Base-by-base conservation (phyloP, 176 grass and related monocot genomes). In the Oryza officinalis region DNA sequence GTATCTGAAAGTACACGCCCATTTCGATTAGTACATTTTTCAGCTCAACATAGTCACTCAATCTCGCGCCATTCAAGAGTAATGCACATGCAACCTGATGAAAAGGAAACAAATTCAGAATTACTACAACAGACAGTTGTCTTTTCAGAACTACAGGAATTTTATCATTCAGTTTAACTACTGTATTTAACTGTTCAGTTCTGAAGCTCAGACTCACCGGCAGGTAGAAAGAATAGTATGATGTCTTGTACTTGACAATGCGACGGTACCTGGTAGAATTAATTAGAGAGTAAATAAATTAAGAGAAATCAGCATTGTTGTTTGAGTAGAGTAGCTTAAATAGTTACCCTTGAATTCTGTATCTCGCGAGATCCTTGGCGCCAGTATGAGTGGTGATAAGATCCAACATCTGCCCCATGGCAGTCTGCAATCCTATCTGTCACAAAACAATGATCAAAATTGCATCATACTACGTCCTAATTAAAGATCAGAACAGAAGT, bases 221-320 rank as follows among this genome's bases (percentile, higher is more conserved):
- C 30, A 91, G 76, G 40, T 94, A 94, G 70, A 94, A 91, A 13
- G 89, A 91, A 27, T 94, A 94, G 69, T 91, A 94, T 32, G 92
- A 80, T 40, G 92, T 91, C 75, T 94, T 94, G 78, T 94, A 91
- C 31, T 88, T 91, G 10, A 94, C 92, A 78, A 94, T 91, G 18
- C 89, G 89, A 64, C 75, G 86, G 33, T 91, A 94, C 73, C 92
- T 94, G 70, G 23, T 28, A 76, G 26, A 83, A 79, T 45, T 3
- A 69, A 69, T 28, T 30, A 23, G 22, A 11, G 40, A 17, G 4
- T 30, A 13, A 69, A 13, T 30, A 13, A 69, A 13, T 27, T 41
- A 22, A 18, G 23, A 37, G 17, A 70, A 77, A 69, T 4, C 6
- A 28, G 2, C 3, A 26, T 10, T 22, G 5, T 63, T 13, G 1